These are phyloP conservation scores for Phytophthora boehmeriae DNA, from an alignment of 352 stramenopile genomes.

Conservation along the genomic window DNA sequence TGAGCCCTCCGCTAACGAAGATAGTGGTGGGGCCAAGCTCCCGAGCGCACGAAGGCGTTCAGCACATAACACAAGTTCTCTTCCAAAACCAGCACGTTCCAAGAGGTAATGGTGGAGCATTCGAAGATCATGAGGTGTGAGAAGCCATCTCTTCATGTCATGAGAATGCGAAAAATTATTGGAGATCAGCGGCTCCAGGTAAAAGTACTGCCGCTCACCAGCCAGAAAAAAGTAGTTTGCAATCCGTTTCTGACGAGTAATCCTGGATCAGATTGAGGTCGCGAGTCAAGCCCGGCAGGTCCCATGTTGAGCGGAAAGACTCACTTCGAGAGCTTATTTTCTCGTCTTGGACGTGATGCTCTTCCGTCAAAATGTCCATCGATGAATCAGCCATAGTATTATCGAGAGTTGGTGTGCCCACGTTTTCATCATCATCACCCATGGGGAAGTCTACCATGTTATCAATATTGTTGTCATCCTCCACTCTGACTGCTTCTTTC, in stretches of 20 bases:
- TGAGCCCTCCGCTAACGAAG: conserved; percentile 6
- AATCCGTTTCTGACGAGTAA: conserved; percentile 71
- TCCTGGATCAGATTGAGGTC: conserved; percentile 84
- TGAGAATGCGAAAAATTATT: conserved; percentile 12
- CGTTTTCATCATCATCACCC: conserved; percentile 14
- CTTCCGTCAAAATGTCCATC: conserved; percentile 4
- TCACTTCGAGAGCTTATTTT: conserved; percentile 28
- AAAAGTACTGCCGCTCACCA: conserved; percentile 82
- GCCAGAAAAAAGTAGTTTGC: conserved; percentile 62
- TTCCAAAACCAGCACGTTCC: conserved; percentile 30
- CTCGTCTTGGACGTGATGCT: conserved; percentile 14
- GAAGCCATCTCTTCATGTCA: conserved; percentile 38
- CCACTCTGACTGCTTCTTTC: conserved; percentile 1
- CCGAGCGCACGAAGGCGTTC: conserved; percentile 38
- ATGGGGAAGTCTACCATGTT: conserved; percentile 20
- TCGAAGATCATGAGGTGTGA: conserved; percentile 44
- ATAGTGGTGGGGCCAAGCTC: conserved; percentile 24
- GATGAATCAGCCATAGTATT: conserved; percentile 5
- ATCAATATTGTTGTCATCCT: background rate
- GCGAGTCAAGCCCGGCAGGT: conserved; percentile 56
- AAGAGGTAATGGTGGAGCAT: conserved; percentile 43
- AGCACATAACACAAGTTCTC: conserved; percentile 34
- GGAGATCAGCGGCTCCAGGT: conserved; percentile 55
- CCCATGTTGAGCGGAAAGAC: conserved; percentile 65
- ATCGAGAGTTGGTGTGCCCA: conserved; percentile 9